Conservation (phyloP, 2,329 filamentous ascomycete genomes). For the Colletotrichum abscissum region DNA sequence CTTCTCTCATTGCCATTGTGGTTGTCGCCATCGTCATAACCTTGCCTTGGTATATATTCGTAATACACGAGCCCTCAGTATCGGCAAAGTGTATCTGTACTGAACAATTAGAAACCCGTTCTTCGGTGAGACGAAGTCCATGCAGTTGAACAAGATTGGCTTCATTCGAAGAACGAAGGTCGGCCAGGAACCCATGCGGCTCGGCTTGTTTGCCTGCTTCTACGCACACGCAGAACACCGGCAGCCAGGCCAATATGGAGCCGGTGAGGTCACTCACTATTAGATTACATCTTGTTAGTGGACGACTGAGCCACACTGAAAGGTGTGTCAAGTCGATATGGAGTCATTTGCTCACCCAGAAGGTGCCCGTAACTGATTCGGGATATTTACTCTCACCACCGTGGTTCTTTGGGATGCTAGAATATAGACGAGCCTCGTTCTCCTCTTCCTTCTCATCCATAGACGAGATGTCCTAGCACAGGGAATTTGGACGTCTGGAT, state of each 20-base stretch:
- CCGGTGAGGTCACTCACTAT: conserved; percentile 8
- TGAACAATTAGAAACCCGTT: background rate
- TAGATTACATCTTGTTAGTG: background rate
- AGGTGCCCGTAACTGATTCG: background rate
- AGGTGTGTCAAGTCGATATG: background rate
- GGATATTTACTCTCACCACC: background rate
- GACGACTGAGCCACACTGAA: background rate
- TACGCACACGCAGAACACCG: background rate
- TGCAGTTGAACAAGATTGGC: conserved; percentile 19
- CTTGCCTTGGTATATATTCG: background rate
- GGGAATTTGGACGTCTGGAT: background rate
- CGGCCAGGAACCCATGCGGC: conserved; percentile 9
- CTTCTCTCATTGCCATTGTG: background rate
- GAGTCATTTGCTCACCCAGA: background rate
- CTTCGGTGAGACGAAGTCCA: conserved; percentile 17
- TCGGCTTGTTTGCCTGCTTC: conserved; percentile 16
- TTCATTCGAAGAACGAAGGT: background rate
- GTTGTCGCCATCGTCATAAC: background rate
- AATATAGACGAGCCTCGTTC: background rate
- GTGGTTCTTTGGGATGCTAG: background rate
- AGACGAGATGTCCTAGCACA: background rate
- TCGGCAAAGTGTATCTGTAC: background rate
- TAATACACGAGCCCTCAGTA: background rate
- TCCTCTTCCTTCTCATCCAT: background rate
- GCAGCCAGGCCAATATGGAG: conserved; percentile 11